Evolutionary conservation across 345 rosid species (phyloP).

Genomic region (Hibiscus trionum): DNA sequence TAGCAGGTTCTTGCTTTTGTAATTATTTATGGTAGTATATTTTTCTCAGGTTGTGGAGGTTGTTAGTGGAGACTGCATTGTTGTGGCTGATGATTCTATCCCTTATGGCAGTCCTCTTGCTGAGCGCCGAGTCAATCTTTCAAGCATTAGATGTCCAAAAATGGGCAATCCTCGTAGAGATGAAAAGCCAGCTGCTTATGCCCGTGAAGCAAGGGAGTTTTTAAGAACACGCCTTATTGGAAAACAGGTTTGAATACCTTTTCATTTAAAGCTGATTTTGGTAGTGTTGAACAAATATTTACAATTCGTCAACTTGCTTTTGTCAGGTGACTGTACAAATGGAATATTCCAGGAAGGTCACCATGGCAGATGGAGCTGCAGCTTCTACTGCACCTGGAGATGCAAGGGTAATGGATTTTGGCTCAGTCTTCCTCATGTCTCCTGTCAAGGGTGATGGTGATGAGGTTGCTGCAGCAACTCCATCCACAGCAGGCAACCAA

Average conservation of each 20-base stretch:
- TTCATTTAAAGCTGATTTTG: conserved; percentile 20
- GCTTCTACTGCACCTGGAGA: conserved; percentile 45
- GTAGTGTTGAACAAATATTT: background rate
- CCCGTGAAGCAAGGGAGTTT: conserved; percentile 87
- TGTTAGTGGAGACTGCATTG: conserved; percentile 90
- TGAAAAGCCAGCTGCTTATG: conserved; percentile 86
- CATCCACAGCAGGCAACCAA: conserved; percentile 13
- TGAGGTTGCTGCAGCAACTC: conserved; percentile 35
- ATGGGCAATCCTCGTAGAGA: conserved; percentile 83
- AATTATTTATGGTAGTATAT: background rate
- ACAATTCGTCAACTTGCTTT: background rate
- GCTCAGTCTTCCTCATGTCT: conserved; percentile 72
- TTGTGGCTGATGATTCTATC: conserved; percentile 73
- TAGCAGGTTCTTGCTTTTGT: background rate
- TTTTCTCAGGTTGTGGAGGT: conserved; percentile 12
- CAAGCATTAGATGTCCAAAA: conserved; percentile 91
- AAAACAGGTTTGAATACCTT: background rate
- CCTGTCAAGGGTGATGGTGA: conserved; percentile 50
- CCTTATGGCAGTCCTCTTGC: conserved; percentile 9
- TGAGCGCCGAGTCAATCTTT: conserved; percentile 6
- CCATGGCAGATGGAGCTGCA: conserved; percentile 51
- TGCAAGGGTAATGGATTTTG: conserved; percentile 90
- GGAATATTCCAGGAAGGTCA: conserved; percentile 89
- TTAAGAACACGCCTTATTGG: conserved; percentile 45
- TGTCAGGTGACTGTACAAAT: conserved; percentile 78